phyloP scores from a whole-genome alignment of 2,329 filamentous ascomycete species.

The Sarocladium strictum region DNA sequence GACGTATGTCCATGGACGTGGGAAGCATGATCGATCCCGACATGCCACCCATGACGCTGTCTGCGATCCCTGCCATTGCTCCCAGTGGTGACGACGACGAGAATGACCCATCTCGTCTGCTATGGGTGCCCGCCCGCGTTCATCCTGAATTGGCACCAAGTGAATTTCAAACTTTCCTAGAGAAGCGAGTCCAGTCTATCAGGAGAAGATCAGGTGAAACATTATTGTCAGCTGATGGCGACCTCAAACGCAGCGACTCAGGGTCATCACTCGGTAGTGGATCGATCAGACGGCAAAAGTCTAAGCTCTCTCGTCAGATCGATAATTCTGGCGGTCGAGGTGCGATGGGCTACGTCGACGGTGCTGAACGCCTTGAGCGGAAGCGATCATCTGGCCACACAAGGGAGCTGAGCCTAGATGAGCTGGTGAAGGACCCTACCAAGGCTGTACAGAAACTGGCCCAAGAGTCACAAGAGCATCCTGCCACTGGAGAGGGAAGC shows the following conservation, averaged over 20 bases:
- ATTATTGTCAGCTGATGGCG: constrained; percentile 50
- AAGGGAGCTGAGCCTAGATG: constrained; percentile 67
- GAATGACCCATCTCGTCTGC: constrained; percentile 78
- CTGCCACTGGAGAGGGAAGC: constrained; percentile 32
- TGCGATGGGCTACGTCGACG: constrained; percentile 68
- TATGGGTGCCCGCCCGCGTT: constrained; percentile 93
- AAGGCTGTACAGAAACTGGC: constrained; percentile 64
- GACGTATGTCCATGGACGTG: constrained; percentile 93
- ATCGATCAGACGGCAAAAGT: constrained; percentile 79
- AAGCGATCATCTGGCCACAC: constrained; percentile 58
- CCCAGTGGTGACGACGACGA: constrained; percentile 72
- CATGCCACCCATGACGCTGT: constrained; percentile 61
- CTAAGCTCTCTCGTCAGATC: constrained; percentile 90
- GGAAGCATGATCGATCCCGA: constrained; percentile 67
- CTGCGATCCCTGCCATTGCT: constrained; percentile 67
- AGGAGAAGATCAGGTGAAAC: constrained; percentile 74
- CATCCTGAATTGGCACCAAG: constrained; percentile 93
- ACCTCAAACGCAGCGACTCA: constrained; percentile 45
- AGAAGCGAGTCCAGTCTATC: constrained; percentile 87
- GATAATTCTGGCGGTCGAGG: constrained; percentile 59
- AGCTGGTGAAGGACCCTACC: constrained; percentile 74
- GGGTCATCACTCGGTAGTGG: constrained; percentile 37
- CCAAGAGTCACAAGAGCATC: constrained; percentile 45
- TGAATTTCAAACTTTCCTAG: constrained; percentile 94
- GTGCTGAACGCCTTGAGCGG: constrained; percentile 71